phyloP scores from a whole-genome alignment of 768 basidiomycete species.

The Stropharia rugosoannulata region DNA sequence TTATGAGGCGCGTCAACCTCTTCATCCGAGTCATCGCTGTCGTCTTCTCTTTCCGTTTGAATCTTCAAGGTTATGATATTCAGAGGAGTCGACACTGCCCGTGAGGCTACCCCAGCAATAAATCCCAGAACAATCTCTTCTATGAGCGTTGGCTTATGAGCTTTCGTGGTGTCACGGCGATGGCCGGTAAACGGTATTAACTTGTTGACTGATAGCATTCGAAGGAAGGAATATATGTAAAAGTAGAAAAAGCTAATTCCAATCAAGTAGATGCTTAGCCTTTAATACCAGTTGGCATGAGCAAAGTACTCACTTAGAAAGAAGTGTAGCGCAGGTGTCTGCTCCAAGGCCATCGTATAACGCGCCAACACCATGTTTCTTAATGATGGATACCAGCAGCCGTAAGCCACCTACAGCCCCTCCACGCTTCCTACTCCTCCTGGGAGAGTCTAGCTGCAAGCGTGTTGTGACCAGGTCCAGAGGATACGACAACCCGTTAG shows the following conservation, averaged over 20 bases:
- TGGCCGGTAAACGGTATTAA: constrained; percentile 12
- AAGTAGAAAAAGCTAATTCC: constrained; percentile 55
- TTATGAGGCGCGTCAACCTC: constrained; percentile 23
- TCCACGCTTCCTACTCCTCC: constrained; percentile 18
- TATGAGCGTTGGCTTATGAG: constrained; percentile 34
- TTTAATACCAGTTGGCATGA: neutral
- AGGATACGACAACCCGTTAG: constrained; percentile 54
- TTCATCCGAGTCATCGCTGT: constrained; percentile 22
- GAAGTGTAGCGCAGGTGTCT: constrained; percentile 52
- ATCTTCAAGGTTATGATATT: constrained; percentile 55
- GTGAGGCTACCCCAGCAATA: constrained; percentile 53
- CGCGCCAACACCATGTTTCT: constrained; percentile 39
- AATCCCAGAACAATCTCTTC: constrained; percentile 59
- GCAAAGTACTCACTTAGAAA: constrained; percentile 44
- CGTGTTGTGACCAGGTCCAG: constrained; percentile 58
- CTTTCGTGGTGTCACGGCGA: constrained; percentile 5
- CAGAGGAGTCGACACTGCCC: constrained; percentile 54
- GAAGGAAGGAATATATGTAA: constrained; percentile 53
- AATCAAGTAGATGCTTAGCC: neutral
- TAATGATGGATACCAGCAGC: constrained; percentile 36
- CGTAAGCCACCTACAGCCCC: constrained; percentile 30
- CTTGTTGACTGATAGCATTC: constrained; percentile 36
- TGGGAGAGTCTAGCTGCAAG: constrained; percentile 38
- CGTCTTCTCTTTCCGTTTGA: constrained; percentile 41
- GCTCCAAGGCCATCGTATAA: constrained; percentile 51